These are phyloP conservation scores for Monosporascus ibericus DNA, from an alignment of 2,329 filamentous ascomycete species.

Conservation along the genomic window DNA sequence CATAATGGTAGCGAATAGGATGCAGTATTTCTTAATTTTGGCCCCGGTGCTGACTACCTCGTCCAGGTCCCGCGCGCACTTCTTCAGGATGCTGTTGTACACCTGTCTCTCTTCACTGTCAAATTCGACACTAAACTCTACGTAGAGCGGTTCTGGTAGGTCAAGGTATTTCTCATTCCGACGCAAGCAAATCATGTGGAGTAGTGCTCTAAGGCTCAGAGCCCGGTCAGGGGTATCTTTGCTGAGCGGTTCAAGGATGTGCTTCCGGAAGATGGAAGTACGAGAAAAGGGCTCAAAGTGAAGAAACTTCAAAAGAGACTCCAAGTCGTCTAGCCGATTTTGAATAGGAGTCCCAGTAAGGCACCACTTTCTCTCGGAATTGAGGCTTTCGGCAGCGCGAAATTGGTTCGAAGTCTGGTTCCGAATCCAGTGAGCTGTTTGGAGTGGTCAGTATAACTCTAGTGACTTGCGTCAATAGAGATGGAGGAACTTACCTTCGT, in stretches of 20 bases:
- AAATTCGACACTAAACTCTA: neutral
- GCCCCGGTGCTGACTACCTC: neutral
- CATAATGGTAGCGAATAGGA: neutral
- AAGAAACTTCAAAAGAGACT: too few relatives aligned
- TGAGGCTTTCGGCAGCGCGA: too few relatives aligned
- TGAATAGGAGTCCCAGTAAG: too few relatives aligned
- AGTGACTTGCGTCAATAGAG: neutral
- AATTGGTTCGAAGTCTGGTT: too few relatives aligned
- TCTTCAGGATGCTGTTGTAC: neutral
- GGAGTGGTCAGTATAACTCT: too few relatives aligned
- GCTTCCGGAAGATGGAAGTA: too few relatives aligned
- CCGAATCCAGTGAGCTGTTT: too few relatives aligned
- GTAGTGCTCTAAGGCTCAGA: neutral
- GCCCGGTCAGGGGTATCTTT: neutral
- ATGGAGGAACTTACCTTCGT: neutral
- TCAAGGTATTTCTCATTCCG: neutral
- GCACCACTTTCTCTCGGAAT: too few relatives aligned
- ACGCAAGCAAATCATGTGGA: neutral
- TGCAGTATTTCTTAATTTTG: neutral
- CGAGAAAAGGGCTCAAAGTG: too few relatives aligned
- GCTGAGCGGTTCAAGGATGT: neutral
- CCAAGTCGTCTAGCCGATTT: too few relatives aligned
- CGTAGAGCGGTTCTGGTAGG: neutral
- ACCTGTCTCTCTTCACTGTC: neutral
- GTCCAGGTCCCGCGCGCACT: neutral